phyloP scores from a whole-genome alignment of 768 basidiomycete species.

The Boletus subparvulus region DNA sequence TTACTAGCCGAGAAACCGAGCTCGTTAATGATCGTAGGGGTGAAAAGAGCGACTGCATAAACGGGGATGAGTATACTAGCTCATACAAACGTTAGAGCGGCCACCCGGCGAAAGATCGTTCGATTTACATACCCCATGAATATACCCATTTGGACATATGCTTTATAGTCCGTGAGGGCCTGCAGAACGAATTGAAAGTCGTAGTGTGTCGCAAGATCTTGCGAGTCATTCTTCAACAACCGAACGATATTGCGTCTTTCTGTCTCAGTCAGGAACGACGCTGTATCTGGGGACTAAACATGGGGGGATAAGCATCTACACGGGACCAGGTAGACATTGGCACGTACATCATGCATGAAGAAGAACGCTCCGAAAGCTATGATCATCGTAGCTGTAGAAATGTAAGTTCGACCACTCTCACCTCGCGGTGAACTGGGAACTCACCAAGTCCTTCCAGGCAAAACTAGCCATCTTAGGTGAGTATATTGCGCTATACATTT shows the following conservation, averaged over 20 bases:
- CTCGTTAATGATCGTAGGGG: constrained; percentile 48
- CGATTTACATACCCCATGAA: constrained; percentile 39
- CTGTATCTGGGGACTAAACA: constrained; percentile 54
- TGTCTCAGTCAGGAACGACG: constrained; percentile 47
- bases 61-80: constrained; percentile 42
- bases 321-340: neutral
- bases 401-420: neutral
- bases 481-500: neutral
- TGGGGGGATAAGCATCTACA: constrained; percentile 1
- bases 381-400: constrained; percentile 22
- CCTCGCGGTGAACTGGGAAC: neutral
- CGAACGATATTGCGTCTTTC: constrained; percentile 41
- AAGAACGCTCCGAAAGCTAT: constrained; percentile 38
- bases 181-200: constrained; percentile 48
- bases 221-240: constrained; percentile 42
- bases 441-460: constrained; percentile 28
- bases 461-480: constrained; percentile 21
- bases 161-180: constrained; percentile 47
- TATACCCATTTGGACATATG: constrained; percentile 32
- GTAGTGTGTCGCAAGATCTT: constrained; percentile 46
- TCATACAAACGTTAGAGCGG: neutral
- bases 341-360: constrained; percentile 50
- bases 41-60: constrained; percentile 48
- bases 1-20: constrained; percentile 51
- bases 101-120: neutral